phyloP scores from a whole-genome alignment of 2,329 filamentous ascomycete species.

The Microdochium paspali region DNA sequence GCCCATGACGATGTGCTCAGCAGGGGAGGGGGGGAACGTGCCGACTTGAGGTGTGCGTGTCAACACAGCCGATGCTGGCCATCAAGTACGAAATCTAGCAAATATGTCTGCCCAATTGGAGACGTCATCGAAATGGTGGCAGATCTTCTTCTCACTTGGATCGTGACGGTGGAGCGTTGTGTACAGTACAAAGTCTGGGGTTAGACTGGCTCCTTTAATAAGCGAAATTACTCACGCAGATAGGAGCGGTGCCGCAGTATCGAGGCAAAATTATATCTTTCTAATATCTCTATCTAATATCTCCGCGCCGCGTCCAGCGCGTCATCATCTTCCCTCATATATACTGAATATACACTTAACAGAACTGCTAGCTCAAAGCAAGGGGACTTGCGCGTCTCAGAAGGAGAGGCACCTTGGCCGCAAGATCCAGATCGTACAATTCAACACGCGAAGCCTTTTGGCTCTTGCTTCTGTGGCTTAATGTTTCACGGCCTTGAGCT shows the following conservation, averaged over 20 bases:
- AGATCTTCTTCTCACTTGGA: constrained; percentile 84
- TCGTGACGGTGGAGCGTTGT: no score
- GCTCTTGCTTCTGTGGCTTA: neutral
- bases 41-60: neutral
- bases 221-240: neutral
- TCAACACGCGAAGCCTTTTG: neutral
- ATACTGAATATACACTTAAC: no score
- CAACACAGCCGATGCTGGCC: constrained; percentile 34
- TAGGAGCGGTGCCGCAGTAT: no score
- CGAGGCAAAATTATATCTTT: no score
- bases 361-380: no score
- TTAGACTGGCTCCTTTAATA: constrained; percentile 53
- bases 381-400: no score
- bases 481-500: constrained; percentile 14
- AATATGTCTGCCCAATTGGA: constrained; percentile 91
- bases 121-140: constrained; percentile 99
- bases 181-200: constrained; percentile 86
- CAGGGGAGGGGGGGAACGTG: neutral
- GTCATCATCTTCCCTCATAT: no score
- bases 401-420: no score
- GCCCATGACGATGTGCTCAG: neutral
- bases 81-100: constrained; percentile 88
- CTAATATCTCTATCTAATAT: no score
- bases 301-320: no score
- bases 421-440: no score